A percentile compares a stretch with the other conserved stretches of the same genome.
Conservation (phyloP, 73 alveolate genomes). For the Stentor roeselii region DNA sequence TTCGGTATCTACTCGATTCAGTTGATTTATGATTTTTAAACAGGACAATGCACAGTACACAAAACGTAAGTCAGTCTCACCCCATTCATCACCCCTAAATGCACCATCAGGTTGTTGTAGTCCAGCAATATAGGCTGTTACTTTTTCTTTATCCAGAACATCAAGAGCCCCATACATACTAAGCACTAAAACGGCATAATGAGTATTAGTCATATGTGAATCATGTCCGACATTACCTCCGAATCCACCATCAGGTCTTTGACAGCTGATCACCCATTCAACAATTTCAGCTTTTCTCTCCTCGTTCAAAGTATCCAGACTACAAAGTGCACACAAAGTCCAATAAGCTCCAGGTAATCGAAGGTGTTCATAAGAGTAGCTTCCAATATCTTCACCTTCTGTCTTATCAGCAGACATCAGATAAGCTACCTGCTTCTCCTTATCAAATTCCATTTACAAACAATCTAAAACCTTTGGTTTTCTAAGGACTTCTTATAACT, state of each 20-base stretch:
- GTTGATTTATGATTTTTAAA: conserved; percentile 65
- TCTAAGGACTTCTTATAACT: too few species aligned
- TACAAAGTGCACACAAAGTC: conserved; percentile 80
- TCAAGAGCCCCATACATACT: conserved; percentile 58
- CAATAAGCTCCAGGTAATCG: conserved; percentile 93
- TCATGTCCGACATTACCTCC: conserved; percentile 89
- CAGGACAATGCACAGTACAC: conserved; percentile 87
- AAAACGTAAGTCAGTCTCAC: conserved; percentile 68
- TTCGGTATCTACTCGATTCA: conserved; percentile 67
- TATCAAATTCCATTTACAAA: conserved; percentile 24
- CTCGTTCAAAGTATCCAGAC: conserved; percentile 43
- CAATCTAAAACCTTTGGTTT: too few species aligned
- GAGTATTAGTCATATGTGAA: conserved; percentile 79
- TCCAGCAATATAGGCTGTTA: conserved; percentile 70
- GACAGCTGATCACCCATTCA: conserved; percentile 54
- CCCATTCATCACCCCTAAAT: conserved; percentile 80
- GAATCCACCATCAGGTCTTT: conserved; percentile 71
- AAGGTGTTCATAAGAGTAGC: conserved; percentile 83
- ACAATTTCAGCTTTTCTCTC: conserved; percentile 60
- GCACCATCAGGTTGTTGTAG: conserved; percentile 91
- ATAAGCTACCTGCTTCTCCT: conserved; percentile 12
- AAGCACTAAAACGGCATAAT: conserved; percentile 76
- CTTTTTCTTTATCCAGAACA: conserved; percentile 46
- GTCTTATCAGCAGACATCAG: conserved; percentile 3
- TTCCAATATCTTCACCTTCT: conserved; percentile 52